Base-by-base conservation (phyloP, 1,284 basidiomycete species). In the Neotropicomus parvogracilis region DNA sequence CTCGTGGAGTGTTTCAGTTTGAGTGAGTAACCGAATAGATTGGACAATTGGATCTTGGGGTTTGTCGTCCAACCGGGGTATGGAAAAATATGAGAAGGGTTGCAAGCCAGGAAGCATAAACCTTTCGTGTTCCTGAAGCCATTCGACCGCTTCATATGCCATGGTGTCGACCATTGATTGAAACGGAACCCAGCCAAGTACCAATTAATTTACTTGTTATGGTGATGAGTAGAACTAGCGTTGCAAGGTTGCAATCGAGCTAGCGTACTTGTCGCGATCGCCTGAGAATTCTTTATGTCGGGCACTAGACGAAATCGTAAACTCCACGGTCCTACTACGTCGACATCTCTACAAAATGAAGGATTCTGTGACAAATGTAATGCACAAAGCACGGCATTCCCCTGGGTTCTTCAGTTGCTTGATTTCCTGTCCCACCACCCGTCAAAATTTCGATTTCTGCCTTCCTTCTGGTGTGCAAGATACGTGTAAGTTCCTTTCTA, bases 371-470 rank as follows among this genome's bases (percentile, higher is more conserved):
- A 16, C 56, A 54, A 31, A 69, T 16, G 40, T 69, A 69, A 41
- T 54, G 54, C 46, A 62, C 53, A 2, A 65, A 53, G 33, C 43
- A 36, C 3, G 56, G 42, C n/a, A 52, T 47, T 24, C 54, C 59
- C n/a, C 50, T 50, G 17, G n/a, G 37, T 20, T 44, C 50, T 29
- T 52, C 49, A 8, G 12, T 17, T 5, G 7, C 36, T 21, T 42
- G 52, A 37, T 20, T 24, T 39, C 33, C 49, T 6, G 44, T 43
- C 28, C 46, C 39, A 10, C 45, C 32, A 6, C 47, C 46, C 6
- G 73, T 66, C 42, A 95, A 64, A 36, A 91, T 75, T 65, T 95
- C 88, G 49, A 92, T 93, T 68, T 95, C 93, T 2, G 92, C 92
- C 67, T 97, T 97, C 43, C 83, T 79, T 32, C 86, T 78, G 6